Evolutionary conservation across 139 green algal species (phyloP).

Genomic region (Ulvella scutata): DNA sequence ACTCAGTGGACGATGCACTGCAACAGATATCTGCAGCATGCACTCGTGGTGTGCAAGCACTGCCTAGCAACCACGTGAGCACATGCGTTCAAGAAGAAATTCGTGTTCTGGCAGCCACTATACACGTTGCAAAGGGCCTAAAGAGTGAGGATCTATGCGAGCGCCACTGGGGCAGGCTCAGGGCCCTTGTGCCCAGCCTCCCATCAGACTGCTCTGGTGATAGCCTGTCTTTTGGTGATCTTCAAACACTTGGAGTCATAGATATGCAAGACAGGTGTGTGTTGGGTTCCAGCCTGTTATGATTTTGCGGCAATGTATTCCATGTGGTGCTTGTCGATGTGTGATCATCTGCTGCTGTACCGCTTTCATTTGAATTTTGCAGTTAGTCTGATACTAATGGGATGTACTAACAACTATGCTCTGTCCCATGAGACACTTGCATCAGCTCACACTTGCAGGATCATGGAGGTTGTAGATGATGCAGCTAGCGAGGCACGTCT

Average conservation of each 20-base stretch:
- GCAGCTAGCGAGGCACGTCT: neutral
- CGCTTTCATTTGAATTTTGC: too few species aligned
- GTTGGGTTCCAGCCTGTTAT: too few species aligned
- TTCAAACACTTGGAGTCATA: too few species aligned
- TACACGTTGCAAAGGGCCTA: neutral
- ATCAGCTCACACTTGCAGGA: too few species aligned
- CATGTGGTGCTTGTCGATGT: too few species aligned
- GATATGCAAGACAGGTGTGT: too few species aligned
- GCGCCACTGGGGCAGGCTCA: neutral
- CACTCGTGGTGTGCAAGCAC: neutral
- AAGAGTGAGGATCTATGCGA: neutral
- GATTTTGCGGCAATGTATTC: too few species aligned
- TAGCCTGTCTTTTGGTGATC: too few species aligned
- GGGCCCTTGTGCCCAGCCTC: neutral
- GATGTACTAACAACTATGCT: too few species aligned
- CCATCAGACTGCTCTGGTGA: neutral
- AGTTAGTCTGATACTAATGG: too few species aligned
- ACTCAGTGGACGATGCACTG: neutral
- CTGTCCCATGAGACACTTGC: too few species aligned
- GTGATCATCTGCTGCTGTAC: too few species aligned
- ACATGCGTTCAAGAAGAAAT: neutral
- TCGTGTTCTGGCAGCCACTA: neutral
- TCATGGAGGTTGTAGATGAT: neutral
- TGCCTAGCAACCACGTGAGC: neutral
- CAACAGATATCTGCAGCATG: neutral